Conservation (phyloP, 441 rosid species). For the Flueggea neowawraea region DNA sequence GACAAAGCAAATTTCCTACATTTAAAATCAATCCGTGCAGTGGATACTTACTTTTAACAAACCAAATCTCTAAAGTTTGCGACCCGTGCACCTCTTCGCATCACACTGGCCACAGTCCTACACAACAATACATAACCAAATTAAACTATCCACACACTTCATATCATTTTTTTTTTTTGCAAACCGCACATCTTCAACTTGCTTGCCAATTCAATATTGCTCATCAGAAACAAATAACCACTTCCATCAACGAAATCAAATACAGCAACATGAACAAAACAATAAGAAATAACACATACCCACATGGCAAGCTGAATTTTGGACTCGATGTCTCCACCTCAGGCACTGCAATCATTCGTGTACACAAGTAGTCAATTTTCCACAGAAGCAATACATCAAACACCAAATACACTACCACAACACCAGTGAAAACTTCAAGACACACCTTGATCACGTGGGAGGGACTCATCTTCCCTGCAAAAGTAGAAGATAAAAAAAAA, state of each 20-base stretch:
- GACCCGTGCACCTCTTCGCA: conserved; percentile 95
- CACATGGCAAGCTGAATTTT: conserved; percentile 95
- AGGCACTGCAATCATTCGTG: conserved; percentile 30
- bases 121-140: conserved; percentile 13
- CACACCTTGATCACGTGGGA: conserved; percentile 67
- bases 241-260: background rate
- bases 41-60: conserved; percentile 79
- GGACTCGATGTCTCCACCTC: conserved; percentile 53
- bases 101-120: conserved; percentile 99
- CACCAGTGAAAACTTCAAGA: background rate
- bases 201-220: no score
- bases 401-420: conserved; percentile 6
- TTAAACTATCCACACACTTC: background rate
- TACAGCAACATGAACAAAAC: background rate
- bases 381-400: conserved; percentile 21
- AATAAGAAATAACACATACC: conserved; percentile 48
- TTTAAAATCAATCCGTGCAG: background rate
- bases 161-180: background rate
- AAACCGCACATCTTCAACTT: background rate
- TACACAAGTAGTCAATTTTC: background rate
- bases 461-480: conserved; percentile 84
- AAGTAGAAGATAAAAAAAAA: background rate
- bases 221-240: no score
- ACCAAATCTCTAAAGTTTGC: conserved; percentile 88
- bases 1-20: background rate